phyloP scores from a whole-genome alignment of 208 protist species.

The Leishmania tropica region DNA sequence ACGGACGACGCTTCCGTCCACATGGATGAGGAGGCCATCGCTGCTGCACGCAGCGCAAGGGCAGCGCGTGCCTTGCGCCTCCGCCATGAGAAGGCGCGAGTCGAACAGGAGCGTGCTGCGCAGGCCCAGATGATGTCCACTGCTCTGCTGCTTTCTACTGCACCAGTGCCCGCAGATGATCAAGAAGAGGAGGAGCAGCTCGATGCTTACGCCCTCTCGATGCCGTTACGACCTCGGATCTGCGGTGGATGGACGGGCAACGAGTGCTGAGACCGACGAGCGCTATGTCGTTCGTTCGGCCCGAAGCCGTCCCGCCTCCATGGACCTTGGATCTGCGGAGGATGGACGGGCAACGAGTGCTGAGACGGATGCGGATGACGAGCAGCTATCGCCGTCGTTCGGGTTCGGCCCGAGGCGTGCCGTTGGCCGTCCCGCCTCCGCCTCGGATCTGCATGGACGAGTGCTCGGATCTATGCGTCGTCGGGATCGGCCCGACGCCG shows the following conservation, averaged over 20 bases:
- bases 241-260: background rate
- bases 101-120: background rate
- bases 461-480: too few relatives aligned
- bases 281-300: background rate
- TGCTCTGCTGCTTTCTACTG: background rate
- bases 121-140: background rate
- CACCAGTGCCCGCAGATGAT: background rate
- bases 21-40: background rate
- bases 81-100: background rate
- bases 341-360: background rate
- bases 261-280: background rate
- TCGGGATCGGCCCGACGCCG: too few relatives aligned
- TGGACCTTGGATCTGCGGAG: background rate
- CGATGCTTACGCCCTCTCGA: background rate
- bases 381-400: background rate
- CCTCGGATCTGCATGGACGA: background rate
- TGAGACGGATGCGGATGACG: background rate
- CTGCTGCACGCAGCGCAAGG: background rate
- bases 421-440: background rate
- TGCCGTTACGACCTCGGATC: too few relatives aligned
- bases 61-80: background rate
- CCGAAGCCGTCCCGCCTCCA: background rate
- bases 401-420: background rate
- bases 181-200: slow-evolving; percentile 20
- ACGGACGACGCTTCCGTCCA: background rate